Evolutionary conservation across 306 rosid species (phyloP), one percentile per base, ranked within the genome.

Genomic region (Vigna unguiculata): DNA sequence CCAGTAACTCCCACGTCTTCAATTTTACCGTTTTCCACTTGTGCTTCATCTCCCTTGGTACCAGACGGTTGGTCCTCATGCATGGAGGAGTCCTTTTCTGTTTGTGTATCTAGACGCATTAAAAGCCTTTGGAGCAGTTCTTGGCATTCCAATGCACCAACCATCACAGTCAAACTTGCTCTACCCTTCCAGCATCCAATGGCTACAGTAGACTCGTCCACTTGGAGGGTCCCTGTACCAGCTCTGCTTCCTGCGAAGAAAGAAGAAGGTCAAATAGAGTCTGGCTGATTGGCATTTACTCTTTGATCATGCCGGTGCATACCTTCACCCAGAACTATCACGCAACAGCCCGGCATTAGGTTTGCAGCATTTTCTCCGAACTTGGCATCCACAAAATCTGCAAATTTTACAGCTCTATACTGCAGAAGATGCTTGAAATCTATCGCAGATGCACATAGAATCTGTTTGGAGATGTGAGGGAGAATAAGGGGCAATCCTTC

Each of bases 121-220:
- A 80, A 61, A 65, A 91, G 90, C 83, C 96, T 90, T 83, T 83
- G 90, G 14, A 88, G 93, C 64, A 94, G 80, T 85, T 94, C 96
- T 83, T 91, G 86, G 85, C 98, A 89, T 77, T 94, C 98, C 43
- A 89, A 38, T 48, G 91, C 90, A 16, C 90, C 85, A 57, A 91
- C 93, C 97, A 94, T 90, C 55, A 91, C 88, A 3, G 91, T 82
- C 85, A 94, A 82, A 83, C 93, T 89, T 16, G 86, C 85, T 81
- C 80, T 82, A 38, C 98, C 98, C 75, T 87, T 94, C 98, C 98
- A 94, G 88, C 97, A 94, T 62, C 91, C 96, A 76, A 94, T 89
- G 78, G 96, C 98, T 80, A 91, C 89, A 46, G 90, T 82, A 19
- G 96, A 86, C 30, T 81, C 84, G 4, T 94, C 90, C 25, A 79